Evolutionary conservation across 805 yeast species (phyloP), one percentile per base, ranked within the genome.

Genomic region (Candida berthetii): DNA sequence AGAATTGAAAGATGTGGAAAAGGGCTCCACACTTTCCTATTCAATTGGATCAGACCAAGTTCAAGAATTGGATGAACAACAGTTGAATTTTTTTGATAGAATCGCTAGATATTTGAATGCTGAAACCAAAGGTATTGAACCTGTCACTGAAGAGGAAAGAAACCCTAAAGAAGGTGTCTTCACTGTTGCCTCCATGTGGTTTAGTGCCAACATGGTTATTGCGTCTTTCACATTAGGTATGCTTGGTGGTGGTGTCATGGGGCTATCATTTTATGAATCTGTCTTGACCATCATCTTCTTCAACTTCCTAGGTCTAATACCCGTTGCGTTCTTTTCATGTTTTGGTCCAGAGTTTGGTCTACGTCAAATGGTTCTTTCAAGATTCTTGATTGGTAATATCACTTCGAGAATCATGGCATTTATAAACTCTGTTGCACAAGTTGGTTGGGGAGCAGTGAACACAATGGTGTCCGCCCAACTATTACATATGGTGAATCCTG

Each of bases 381-480:
- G 91, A 51, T 89, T 71, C 63, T 72, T 88, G 52, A 72, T 81
- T 48, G 97, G 97, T 48, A 79, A 82, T 62, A 59, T 68, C 27
- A 82, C 84, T 36, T 81, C 85, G 65, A 76, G 95, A 60, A 71
- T 88, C 43, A 83, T 87, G 55, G 82, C 95, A 8, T 61, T 82
- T 36, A 70, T 90, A 59, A 88, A 89, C 58, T 75, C 80, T 55
- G 62, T 90, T 47, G 90, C 96, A 22, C 86, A 96, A 74, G 78
- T 89, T 42, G 96, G 97, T 53, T 90, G 97, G 97, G 85, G 93
- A 64, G 87, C 96, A 9, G 91, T 88, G 37, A 90, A 90, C 65
- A 86, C 85, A 46, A 85, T 89, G 77, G 84, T 89, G 25, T 80
- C 93, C 29, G 96, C 96, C 18, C 93, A 87, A 62, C 67, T 89